Evolutionary conservation across 176 grass and related monocot genomes (phyloP), one percentile per base, ranked within the genome.

Genomic region (Avena sativa): DNA sequence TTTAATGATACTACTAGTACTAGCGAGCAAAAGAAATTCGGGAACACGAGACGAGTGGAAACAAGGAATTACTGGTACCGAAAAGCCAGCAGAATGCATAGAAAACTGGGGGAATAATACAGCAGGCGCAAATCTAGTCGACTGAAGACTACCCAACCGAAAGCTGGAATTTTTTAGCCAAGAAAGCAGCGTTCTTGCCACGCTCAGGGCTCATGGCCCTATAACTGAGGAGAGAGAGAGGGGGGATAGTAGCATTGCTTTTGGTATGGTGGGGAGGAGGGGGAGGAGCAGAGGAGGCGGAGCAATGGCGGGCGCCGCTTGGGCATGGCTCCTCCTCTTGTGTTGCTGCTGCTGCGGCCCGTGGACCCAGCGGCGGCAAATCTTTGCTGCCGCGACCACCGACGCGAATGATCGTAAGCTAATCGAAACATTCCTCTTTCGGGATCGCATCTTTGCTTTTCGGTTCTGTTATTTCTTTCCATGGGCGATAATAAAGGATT

Each of bases 351-450:
- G 57, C 80, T 64, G 55, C 70, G 53, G 50, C 66, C 44, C 66
- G 63, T 87, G 79, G 89, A 65, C 74, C 66, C 84, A 78, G 66
- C 84, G 71, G 74, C 58, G 6, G 76, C 74, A 57, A 80, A 87
- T 74, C 85, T 91, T 87, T 48, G 89, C 69, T 30, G 57, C 55
- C 12, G 89, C 85, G 57, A 65, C 74, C 74, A 91, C 89, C 34
- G 89, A 91, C 89, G 55, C 57, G 44, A 91, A 84, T 87, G 89
- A 91, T 87, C 84, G 89, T 91, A 68, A 25, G 79, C 12, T 43
- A 59, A 28, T 32, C 13, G 71, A 89, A 83, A 62, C 46, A 15
- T 86, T 51, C 87, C 9, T 53, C 69, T 72, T 78, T 48, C 12
- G 23, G 44, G 40, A 61, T 52, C 47, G 44, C 46, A 44, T 82